Base-by-base conservation (phyloP, 2,329 filamentous ascomycete species). In the Ampelomyces quisqualis region DNA sequence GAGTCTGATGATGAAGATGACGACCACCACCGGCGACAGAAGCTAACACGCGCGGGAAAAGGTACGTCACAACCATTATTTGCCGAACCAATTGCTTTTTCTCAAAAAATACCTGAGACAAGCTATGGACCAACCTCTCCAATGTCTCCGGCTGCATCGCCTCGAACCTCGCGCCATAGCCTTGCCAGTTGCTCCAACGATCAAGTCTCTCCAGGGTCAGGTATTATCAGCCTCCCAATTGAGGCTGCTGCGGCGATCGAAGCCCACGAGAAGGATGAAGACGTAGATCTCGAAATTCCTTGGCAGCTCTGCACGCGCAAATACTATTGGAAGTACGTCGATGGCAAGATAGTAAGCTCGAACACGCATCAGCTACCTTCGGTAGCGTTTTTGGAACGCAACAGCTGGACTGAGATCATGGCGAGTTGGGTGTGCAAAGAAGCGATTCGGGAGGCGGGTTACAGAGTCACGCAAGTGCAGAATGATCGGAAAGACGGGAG, bases 381-480 rank as follows among this genome's bases (percentile, higher is more conserved):
- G 1, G 39, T 50, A 28, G 61, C 60, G 7, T 61, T 55, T 20
- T 40, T 40, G 1, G 63, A 69, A 29, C 52, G 65, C 1, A 55
- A 54, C 10, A 58, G 47, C 24, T 67, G 58, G 60, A 69, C 65
- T 3, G 66, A 69, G 30, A 59, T 70, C 10, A 51, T 60, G 40
- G 58, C 63, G 1, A 65, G 63, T 5, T 70, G 67, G 67, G 66
- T 69, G 2, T 65, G 63, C 39, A 63, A 60, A 24, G 62, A 68
- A 40, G 67, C 67, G 0, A 58, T 70, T n/a, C 37, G 53, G 35
- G 65, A 69, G 46, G 58, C 56, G 3, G 58, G 57, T 3, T 63
- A 54, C 32, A 52, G 52, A 7, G 60, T 55, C 30, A 62, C 55
- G 2, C 57, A 58, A 29, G 50, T 68, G 2, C 59, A 67, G 36